Conservation (phyloP, 352 stramenopile species). For the Globisporangium apiculatum region DNA sequence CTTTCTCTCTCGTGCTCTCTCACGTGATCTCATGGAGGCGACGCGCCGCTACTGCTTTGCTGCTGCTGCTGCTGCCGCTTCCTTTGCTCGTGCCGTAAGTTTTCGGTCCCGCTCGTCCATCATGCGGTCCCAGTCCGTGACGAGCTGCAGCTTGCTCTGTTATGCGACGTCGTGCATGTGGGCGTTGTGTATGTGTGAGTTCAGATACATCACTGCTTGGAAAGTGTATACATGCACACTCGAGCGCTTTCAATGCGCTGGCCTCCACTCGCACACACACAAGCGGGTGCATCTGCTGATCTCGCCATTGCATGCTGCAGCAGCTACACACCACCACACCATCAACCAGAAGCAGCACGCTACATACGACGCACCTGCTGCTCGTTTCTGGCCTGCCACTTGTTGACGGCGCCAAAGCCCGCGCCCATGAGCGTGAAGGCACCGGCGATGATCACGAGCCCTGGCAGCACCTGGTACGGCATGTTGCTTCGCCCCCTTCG, state of each 20-base stretch:
- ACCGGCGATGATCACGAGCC: slow-evolving; percentile 64
- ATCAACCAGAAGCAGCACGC: background rate
- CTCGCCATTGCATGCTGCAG: no score
- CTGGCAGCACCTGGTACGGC: slow-evolving; percentile 83
- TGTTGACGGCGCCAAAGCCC: slow-evolving; percentile 68
- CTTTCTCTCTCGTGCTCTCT: background rate
- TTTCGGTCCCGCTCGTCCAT: slow-evolving; percentile 78
- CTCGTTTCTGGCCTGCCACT: slow-evolving; percentile 55
- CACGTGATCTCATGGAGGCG: no score
- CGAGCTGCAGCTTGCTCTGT: slow-evolving; percentile 69
- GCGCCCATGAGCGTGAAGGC: slow-evolving; percentile 78
- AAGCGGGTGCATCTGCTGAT: background rate
- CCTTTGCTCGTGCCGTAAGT: slow-evolving; percentile 33
- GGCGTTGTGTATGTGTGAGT: background rate
- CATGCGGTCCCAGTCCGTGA: slow-evolving; percentile 77
- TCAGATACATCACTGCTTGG: background rate
- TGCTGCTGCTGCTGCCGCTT: slow-evolving; percentile 8
- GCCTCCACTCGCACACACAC: background rate
- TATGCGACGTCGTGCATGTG: background rate
- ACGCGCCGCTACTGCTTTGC: slow-evolving; percentile 3
- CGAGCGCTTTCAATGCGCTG: background rate
- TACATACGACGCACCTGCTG: slow-evolving; percentile 48
- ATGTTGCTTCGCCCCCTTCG: slow-evolving; percentile 24
- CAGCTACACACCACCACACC: background rate
- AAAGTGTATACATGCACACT: background rate